Percentiles rank a stretch among this genome's conserved stretches.
Evolutionary conservation across 1,139 yeast genomes (phyloP).

Genomic region (Scheffersomyces illinoinensis): DNA sequence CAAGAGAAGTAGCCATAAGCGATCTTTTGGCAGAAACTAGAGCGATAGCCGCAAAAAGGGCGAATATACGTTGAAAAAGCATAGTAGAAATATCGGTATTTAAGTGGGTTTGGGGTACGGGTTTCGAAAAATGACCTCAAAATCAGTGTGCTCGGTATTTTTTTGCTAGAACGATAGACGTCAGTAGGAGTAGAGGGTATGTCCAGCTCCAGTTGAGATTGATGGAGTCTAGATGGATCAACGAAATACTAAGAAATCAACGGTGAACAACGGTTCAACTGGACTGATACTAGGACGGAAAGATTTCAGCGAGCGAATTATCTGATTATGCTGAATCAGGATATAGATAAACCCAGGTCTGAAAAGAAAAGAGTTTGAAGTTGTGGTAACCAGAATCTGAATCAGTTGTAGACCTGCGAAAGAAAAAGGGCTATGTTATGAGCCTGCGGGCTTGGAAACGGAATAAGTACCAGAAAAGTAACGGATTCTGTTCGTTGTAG

Average conservation of each 20-base stretch:
- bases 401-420: neutral
- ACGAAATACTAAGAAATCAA: neutral
- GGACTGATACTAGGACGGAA: neutral
- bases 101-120: neutral
- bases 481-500: neutral
- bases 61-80: conserved; percentile 1
- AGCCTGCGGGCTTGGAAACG: neutral
- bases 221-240: neutral
- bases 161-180: neutral
- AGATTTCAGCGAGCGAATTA: neutral
- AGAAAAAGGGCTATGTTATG: neutral
- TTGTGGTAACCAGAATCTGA: neutral
- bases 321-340: neutral
- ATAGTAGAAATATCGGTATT: neutral
- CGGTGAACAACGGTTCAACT: neutral
- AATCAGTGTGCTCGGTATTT: neutral
- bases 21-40: conserved; percentile 32
- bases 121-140: neutral
- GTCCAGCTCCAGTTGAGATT: neutral
- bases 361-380: too few relatives aligned
- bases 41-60: conserved; percentile 5
- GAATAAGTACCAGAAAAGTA: neutral
- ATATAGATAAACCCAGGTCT: too few relatives aligned
- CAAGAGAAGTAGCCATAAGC: conserved; percentile 65
- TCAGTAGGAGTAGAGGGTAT: neutral